Evolutionary conservation across 768 basidiomycete species (phyloP), one percentile per base, ranked within the genome.

Genomic region (Fistulinella prunicolor): DNA sequence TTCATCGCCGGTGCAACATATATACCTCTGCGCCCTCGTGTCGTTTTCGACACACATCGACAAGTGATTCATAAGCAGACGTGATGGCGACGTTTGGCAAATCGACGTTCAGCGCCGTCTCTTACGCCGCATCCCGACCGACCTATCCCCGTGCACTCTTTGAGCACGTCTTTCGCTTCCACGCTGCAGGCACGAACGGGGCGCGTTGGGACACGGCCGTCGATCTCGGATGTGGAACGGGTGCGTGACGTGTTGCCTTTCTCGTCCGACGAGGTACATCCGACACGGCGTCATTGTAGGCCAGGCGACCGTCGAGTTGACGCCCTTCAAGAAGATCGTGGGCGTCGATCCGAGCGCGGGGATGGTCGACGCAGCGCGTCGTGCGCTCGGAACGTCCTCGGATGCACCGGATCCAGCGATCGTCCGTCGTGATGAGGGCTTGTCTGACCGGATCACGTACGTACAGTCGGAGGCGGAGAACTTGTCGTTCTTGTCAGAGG

Each of bases 201-300:
- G 57, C 56, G 0, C 52, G 63, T 44, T 86, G 80, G 76, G 73
- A 79, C 13, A 71, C 67, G 16, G 87, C 85, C 0, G 72, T 89
- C 0, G 90, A 94, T 56, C 62, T 91, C 2, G 89, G 91, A 4
- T 92, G 90, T 66, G 89, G 91, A 22, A 88, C 90, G n/a, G 86
- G 89, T 86, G 48, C 10, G 70, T 52, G 28, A 2, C 26, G 12
- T 38, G 24, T 4, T 34, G 9, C 16, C 16, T 6, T 34, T n/a
- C 6, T 34, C 13, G 32, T 9, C 26, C 26, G 10, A 6, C 10
- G 16, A 34, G 28, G 12, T 28, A 28, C 12, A 28, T 28, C 28
- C 12, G 28, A 28, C 28, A 28, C 28, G 6, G 28, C 28, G 6
- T 28, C 10, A 28, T 28, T 28, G 29, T 19, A 87, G 88, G 89